Evolutionary conservation across 192 early-diverging fungal species (phyloP), one percentile per base, ranked within the genome.

Genomic region (Coemansia sp.): DNA sequence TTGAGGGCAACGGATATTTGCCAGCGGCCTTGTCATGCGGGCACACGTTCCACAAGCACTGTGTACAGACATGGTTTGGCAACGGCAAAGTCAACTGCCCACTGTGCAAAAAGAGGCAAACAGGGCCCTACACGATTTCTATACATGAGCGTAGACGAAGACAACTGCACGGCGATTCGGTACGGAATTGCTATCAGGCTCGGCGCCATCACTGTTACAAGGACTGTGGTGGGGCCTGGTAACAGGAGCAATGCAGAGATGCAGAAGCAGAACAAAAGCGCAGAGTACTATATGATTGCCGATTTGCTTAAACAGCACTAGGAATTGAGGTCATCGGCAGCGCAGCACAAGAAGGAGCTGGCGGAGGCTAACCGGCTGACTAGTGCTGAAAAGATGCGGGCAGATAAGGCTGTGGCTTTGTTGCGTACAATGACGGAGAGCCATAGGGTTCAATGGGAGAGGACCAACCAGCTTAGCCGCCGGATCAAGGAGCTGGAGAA

Each of bases 1-100:
- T 38, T 34, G 22, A 11, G 15, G 24, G n/a, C 21, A 41, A 40
- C 19, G 21, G 21, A 21, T 35, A 46, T 3, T 34, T 22, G 4
- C 69, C 69, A 4, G 62, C 34, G 17, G 46, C 56, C 0, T 33
- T 71, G 27, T 35, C 37, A 8, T 71, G 69, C 17, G 70, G 70
- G 1, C 70, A 72, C 22, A 54, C 52, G 4, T 65, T 60, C 44
- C 63, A 72, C 44, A 54, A 43, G 12, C 8, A 42, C 8, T 72
- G 70, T 19, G 65, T 65, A 3, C 15, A 40, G 14, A 54, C 24
- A 2, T 65, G 62, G 58, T 65, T 65, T 17, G 12, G 34, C 3
- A 12, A 37, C 17, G 14, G 33, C 0, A 11, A 7, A 11, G 14
- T 21, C 14, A 6, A 10, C 2, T 72, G 69, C 15, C 69, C 63